phyloP scores from a whole-genome alignment of 2,329 filamentous ascomycete species.

The Neonectria faginata region DNA sequence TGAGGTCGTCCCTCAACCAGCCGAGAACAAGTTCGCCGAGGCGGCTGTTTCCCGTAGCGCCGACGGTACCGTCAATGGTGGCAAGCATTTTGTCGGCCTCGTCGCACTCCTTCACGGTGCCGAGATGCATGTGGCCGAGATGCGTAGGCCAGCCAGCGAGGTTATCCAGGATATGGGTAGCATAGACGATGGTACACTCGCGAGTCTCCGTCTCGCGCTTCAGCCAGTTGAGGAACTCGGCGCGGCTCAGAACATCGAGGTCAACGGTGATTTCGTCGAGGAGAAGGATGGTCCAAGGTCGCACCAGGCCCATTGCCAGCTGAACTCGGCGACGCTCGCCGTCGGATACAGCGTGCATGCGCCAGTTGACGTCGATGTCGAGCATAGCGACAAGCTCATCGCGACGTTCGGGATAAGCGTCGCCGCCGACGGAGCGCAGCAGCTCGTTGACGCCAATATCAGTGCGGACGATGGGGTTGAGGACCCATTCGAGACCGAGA shows the following conservation, averaged over 20 bases:
- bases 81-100: constrained; percentile 76
- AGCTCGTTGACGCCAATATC: constrained; percentile 94
- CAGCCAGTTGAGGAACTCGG: constrained; percentile 87
- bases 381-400: constrained; percentile 90
- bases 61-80: constrained; percentile 55
- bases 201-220: constrained; percentile 86
- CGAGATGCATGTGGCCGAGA: constrained; percentile 94
- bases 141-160: constrained; percentile 95
- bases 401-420: constrained; percentile 82
- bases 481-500: constrained; percentile 96
- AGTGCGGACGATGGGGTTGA: constrained; percentile 94
- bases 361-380: constrained; percentile 92
- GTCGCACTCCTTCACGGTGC: constrained; percentile 89
- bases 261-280: constrained; percentile 98
- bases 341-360: constrained; percentile 95
- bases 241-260: constrained; percentile 85
- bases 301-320: constrained; percentile 92
- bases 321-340: constrained; percentile 93
- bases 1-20: constrained; percentile 87
- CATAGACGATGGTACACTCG: constrained; percentile 93
- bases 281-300: constrained; percentile 91
- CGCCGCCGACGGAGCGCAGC: constrained; percentile 85
- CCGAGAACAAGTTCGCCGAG: constrained; percentile 87
- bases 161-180: constrained; percentile 97
- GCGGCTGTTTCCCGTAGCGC: constrained; percentile 76